Base-by-base conservation (phyloP, 2,329 filamentous ascomycete species). In the Paraphoma sp. region DNA sequence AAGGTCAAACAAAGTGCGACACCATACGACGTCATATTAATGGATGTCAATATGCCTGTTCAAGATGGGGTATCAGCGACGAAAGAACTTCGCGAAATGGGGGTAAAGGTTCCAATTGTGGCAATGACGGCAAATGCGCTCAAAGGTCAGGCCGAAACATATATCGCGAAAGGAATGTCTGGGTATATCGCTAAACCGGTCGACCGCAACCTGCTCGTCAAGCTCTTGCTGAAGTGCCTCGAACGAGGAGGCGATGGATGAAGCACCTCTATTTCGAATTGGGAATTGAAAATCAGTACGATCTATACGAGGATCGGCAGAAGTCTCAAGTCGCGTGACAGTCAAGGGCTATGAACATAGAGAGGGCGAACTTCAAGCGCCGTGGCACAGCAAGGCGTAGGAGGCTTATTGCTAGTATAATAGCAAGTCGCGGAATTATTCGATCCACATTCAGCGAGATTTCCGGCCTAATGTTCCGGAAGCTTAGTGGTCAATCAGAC, bases 61-160 rank as follows among this genome's bases (percentile, higher is more conserved):
- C 65, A 72, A 5, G 71, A 74, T 36, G 73, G 69, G 60, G 57
- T 68, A 51, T 70, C 56, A 51, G 64, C 57, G 52, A 76, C 66
- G 49, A 67, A 53, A 57, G 67, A 68, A 58, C 68, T 65, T 40
- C 67, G 67, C 56, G 60, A 51, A 45, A 57, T 59, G 57, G 62
- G 59, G 11, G 29, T 62, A 10, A 23, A 47, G 28, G 10, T 65
- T 45, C 83, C 83, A 0, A 84, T 86, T 40, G 79, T 86, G 17
- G 84, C 83, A 12, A 80, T 86, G 75, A 85, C 83, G 0, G 83
- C 83, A 0, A 84, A 85, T 57, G 84, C 84, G 0, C 73, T 86
- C 16, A 83, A 83, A 48, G 84, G 82, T 0, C 84, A 87, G 56
- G 79, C 77, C 4, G 84, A 86, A 45, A 76, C 74, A 9, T 86